phyloP scores from a whole-genome alignment of 768 basidiomycete genomes.

The Gymnopilus dilepis region DNA sequence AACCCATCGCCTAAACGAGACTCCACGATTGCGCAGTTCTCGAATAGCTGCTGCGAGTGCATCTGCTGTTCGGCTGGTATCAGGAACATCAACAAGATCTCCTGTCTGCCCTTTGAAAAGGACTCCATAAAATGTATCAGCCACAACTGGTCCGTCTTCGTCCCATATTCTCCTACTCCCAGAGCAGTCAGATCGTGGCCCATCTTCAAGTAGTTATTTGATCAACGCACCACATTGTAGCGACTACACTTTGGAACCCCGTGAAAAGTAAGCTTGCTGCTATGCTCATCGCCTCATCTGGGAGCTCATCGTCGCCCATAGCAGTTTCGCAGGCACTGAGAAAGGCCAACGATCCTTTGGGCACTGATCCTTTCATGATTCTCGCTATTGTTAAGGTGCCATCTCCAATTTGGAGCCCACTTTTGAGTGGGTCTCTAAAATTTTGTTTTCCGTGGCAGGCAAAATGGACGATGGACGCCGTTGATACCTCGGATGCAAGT shows the following conservation, averaged over 20 bases:
- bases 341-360: slow-evolving; percentile 31
- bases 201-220: background rate
- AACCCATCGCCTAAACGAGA: background rate
- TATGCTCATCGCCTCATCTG: slow-evolving; percentile 33
- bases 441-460: slow-evolving; percentile 38
- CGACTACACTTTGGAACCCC: slow-evolving; percentile 30
- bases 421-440: slow-evolving; percentile 28
- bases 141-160: slow-evolving; percentile 16
- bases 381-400: slow-evolving; percentile 20
- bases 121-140: slow-evolving; percentile 18
- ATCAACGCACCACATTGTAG: slow-evolving; percentile 28
- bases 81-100: background rate
- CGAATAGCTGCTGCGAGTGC: slow-evolving; percentile 4
- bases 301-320: slow-evolving; percentile 24
- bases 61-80: slow-evolving; percentile 3
- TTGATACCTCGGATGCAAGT: background rate
- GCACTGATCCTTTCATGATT: slow-evolving; percentile 26
- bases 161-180: slow-evolving; percentile 17
- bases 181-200: background rate
- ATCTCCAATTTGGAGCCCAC: slow-evolving; percentile 26
- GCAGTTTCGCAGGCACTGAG: slow-evolving; percentile 41
- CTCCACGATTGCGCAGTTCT: background rate
- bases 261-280: slow-evolving; percentile 29
- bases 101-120: slow-evolving; percentile 16
- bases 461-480: slow-evolving; percentile 32